Evolutionary conservation across 1,284 basidiomycete genomes (phyloP).

Genomic region (Melanopsichium pennsylvanicum): DNA sequence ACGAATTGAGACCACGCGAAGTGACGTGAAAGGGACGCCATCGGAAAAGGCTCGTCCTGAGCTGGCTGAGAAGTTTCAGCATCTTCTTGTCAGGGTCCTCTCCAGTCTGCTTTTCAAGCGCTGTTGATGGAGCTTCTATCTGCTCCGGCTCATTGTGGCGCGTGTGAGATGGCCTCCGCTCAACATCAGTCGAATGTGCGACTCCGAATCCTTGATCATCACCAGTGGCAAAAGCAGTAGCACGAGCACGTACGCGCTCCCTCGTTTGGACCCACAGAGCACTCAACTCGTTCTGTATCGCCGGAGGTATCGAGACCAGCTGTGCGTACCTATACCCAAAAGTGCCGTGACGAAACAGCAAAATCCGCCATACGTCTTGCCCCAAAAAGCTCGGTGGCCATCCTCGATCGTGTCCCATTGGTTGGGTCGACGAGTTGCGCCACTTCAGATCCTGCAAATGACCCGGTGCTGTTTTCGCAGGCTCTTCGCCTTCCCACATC

Average conservation of each 20-base stretch:
- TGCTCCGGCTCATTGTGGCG: background rate
- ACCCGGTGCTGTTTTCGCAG: constrained; percentile 3
- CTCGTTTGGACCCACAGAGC: constrained; percentile 28
- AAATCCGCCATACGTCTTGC: constrained; percentile 30
- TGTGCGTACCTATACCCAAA: constrained; percentile 31
- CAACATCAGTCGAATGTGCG: background rate
- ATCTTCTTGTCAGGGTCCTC: constrained; percentile 14
- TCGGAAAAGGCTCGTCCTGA: constrained; percentile 23
- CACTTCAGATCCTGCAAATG: constrained; percentile 5
- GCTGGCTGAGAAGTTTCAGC: constrained; percentile 20
- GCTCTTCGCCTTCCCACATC: constrained; percentile 28
- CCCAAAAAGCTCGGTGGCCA: constrained; percentile 43
- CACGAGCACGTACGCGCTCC: constrained; percentile 6
- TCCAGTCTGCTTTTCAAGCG: background rate
- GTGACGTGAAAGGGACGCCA: constrained; percentile 36
- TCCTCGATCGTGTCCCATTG: constrained; percentile 20
- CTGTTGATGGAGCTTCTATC: background rate
- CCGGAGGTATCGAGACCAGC: constrained; percentile 27
- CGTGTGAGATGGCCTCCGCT: background rate
- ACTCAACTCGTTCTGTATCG: constrained; percentile 27
- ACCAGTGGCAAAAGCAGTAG: background rate
- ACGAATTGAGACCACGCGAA: constrained; percentile 17
- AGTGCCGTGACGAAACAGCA: constrained; percentile 39
- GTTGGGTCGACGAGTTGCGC: background rate
- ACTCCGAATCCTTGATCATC: background rate